A percentile compares a stretch with the other conserved stretches of the same genome.
Evolutionary conservation across 768 basidiomycete species (phyloP).

Genomic region (Amanita rimosa): DNA sequence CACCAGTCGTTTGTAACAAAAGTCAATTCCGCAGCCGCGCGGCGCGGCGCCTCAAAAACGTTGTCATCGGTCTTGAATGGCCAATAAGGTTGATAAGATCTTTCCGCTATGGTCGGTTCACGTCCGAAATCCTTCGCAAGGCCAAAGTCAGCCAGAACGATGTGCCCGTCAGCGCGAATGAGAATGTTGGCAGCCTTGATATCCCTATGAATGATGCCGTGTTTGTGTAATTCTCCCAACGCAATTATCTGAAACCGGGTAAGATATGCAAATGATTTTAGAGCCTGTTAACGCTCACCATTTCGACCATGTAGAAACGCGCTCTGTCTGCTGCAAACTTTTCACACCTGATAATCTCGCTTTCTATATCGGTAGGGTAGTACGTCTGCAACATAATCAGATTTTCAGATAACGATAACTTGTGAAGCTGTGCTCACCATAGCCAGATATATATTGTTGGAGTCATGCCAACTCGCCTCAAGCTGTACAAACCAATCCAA

Average conservation of each 20-base stretch:
- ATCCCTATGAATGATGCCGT: constrained; percentile 22
- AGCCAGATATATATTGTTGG: constrained; percentile 8
- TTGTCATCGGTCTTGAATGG: constrained; percentile 16
- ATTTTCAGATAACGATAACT: neutral
- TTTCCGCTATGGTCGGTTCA: constrained; percentile 15
- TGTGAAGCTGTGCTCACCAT: constrained; percentile 5
- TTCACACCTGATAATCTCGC: constrained; percentile 17
- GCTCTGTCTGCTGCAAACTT: constrained; percentile 14
- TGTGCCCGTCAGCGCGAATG: constrained; percentile 18
- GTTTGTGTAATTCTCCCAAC: constrained; percentile 19
- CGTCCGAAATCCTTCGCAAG: constrained; percentile 18
- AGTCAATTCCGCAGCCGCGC: constrained; percentile 14
- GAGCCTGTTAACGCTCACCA: constrained; percentile 15
- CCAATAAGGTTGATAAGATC: constrained; percentile 22
- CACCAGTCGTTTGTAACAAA: constrained; percentile 17
- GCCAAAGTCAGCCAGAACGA: constrained; percentile 22
- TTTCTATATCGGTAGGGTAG: constrained; percentile 20
- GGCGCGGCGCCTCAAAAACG: constrained; percentile 11
- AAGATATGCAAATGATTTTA: neutral
- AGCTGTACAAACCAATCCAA: constrained; percentile 7
- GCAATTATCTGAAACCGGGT: constrained; percentile 16
- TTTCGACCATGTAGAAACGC: constrained; percentile 23
- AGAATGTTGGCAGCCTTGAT: constrained; percentile 23
- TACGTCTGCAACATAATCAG: constrained; percentile 10
- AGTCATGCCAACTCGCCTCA: constrained; percentile 10